Percentiles rank a stretch among this genome's conserved stretches.
phyloP scores from a whole-genome alignment of 2,329 filamentous ascomycete genomes.

The Neopestalotiopsis sp. region DNA sequence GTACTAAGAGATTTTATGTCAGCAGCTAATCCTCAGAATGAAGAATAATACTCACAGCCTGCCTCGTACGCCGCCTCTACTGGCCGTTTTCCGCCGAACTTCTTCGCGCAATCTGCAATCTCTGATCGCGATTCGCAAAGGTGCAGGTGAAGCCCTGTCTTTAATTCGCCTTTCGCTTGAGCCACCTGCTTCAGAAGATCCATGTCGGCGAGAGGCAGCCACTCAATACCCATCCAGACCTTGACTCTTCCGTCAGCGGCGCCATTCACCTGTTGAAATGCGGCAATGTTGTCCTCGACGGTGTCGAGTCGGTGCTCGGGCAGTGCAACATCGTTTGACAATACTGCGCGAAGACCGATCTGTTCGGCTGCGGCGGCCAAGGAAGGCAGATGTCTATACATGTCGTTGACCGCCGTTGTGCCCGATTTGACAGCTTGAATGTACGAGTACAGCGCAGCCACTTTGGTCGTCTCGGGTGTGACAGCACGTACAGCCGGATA shows the following conservation, averaged over 20 bases:
- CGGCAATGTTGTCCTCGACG: constrained; percentile 27
- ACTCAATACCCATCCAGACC: constrained; percentile 30
- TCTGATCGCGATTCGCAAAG: constrained; percentile 29
- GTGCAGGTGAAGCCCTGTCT: constrained; percentile 29
- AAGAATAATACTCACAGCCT: constrained; percentile 7
- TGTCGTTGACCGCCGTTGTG: constrained; percentile 31
- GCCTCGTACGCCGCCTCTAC: constrained; percentile 28
- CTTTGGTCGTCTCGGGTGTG: constrained; percentile 20
- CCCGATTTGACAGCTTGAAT: constrained; percentile 28
- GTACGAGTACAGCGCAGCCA: constrained; percentile 28
- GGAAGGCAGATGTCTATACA: constrained; percentile 29
- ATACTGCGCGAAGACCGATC: constrained; percentile 28
- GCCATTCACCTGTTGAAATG: constrained; percentile 24
- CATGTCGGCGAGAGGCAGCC: constrained; percentile 28
- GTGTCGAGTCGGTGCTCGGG: constrained; percentile 29
- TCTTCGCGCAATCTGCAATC: constrained; percentile 23
- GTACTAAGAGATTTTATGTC: background rate
- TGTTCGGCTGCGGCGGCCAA: constrained; percentile 27
- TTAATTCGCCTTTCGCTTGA: constrained; percentile 25
- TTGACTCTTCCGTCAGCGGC: constrained; percentile 25
- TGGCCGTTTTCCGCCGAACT: constrained; percentile 26
- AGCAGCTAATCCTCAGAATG: background rate
- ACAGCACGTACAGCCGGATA: constrained; percentile 30
- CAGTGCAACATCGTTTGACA: constrained; percentile 28
- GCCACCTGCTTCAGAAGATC: constrained; percentile 25